A percentile compares a stretch with the other conserved stretches of the same genome.
phyloP scores from a whole-genome alignment of 352 stramenopile genomes.

The Phytophthora syringae region DNA sequence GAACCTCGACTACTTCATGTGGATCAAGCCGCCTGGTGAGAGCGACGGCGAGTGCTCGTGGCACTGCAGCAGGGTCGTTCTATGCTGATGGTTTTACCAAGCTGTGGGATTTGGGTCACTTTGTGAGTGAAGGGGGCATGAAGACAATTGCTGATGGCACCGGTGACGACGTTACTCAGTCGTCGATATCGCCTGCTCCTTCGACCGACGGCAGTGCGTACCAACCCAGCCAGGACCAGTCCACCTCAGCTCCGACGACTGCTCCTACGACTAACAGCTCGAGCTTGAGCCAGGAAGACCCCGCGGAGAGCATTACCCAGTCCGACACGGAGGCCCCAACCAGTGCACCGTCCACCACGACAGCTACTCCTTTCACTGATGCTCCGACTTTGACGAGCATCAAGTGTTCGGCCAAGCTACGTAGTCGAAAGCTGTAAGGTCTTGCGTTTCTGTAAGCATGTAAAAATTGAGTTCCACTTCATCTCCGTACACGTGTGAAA shows the following conservation, averaged over 20 bases:
- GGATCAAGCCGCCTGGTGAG: slow-evolving; percentile 64
- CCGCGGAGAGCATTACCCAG: slow-evolving; percentile 8
- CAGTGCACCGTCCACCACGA: background rate
- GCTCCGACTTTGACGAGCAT: background rate
- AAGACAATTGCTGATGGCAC: slow-evolving; percentile 23
- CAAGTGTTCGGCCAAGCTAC: slow-evolving; percentile 29
- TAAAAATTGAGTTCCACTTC: slow-evolving; percentile 6
- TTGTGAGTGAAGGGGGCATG: slow-evolving; percentile 43
- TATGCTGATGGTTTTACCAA: slow-evolving; percentile 56
- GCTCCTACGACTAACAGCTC: background rate
- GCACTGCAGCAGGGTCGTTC: slow-evolving; percentile 51
- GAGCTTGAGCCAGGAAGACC: background rate
- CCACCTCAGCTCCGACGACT: background rate
- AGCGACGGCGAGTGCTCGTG: slow-evolving; percentile 66
- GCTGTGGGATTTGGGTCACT: slow-evolving; percentile 70
- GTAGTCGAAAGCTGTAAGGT: slow-evolving; percentile 19
- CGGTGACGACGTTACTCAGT: slow-evolving; percentile 13
- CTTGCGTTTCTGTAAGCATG: no score
- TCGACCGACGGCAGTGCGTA: background rate
- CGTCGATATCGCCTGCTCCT: background rate
- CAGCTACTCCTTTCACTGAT: background rate
- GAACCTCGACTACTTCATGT: slow-evolving; percentile 72
- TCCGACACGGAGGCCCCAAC: background rate
- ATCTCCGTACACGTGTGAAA: background rate
- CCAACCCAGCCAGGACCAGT: background rate